Evolutionary conservation across 768 basidiomycete species (phyloP).

Genomic region (Mycena polygramma): DNA sequence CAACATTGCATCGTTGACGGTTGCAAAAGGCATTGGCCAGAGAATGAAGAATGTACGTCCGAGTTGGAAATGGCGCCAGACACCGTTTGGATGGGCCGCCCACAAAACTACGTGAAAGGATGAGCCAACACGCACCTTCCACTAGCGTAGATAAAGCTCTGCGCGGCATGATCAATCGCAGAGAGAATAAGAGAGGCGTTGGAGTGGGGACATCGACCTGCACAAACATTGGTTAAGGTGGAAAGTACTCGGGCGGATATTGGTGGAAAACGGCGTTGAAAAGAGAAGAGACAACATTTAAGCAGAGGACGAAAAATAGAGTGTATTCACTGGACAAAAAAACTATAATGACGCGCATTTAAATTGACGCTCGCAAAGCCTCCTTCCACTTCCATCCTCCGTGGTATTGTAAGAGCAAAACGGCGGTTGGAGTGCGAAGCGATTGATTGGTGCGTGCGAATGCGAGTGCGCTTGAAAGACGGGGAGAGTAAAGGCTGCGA

Average conservation of each 20-base stretch:
- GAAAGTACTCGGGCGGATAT: no score
- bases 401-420: not conserved
- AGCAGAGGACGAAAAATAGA: not conserved
- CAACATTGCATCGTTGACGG: constrained; percentile 5
- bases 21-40: not conserved
- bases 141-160: not conserved
- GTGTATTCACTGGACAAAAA: not conserved
- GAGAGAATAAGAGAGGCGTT: constrained; percentile 4
- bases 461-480: no score
- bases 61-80: not conserved
- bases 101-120: not conserved
- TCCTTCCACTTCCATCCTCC: not conserved
- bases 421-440: not conserved
- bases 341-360: not conserved
- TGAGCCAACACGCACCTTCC: constrained; percentile 6
- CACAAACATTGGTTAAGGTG: no score
- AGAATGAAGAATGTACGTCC: not conserved
- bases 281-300: not conserved
- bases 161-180: not conserved
- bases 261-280: not conserved
- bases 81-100: not conserved
- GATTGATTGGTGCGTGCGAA: not conserved
- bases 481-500: not conserved
- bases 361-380: not conserved
- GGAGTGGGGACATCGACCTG: no score